Percentiles rank a stretch among this genome's conserved stretches.
phyloP scores from a whole-genome alignment of 768 basidiomycete species.

The Macrolepiota albuminosa region DNA sequence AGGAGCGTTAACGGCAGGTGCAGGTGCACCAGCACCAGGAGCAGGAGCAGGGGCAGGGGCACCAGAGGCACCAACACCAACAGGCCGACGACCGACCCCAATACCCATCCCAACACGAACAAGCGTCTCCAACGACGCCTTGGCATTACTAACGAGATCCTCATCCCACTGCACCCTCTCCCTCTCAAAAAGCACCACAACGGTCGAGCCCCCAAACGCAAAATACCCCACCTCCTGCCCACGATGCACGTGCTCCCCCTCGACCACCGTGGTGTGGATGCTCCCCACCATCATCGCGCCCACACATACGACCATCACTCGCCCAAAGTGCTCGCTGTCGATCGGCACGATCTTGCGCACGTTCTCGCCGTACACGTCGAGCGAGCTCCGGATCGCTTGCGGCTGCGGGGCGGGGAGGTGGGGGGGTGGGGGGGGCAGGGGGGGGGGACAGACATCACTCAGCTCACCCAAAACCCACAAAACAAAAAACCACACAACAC shows the following conservation, averaged over 20 bases:
- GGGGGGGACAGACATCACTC: too few species aligned
- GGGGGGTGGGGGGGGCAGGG: too few species aligned
- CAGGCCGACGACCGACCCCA: constrained; percentile 33
- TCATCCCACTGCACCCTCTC: constrained; percentile 87
- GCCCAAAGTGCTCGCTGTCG: constrained; percentile 83
- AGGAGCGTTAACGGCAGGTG: too few species aligned
- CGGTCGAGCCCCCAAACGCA: constrained; percentile 83
- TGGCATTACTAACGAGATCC: constrained; percentile 81
- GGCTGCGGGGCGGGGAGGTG: constrained; percentile 54
- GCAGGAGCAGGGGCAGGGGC: too few species aligned
- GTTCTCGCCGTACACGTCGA: constrained; percentile 96
- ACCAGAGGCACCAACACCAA: too few species aligned
- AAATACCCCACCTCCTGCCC: constrained; percentile 95
- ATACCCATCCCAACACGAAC: constrained; percentile 87
- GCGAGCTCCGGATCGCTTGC: constrained; percentile 84
- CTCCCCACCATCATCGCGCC: constrained; percentile 97
- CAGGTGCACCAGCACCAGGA: too few species aligned
- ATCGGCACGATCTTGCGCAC: constrained; percentile 90
- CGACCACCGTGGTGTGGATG: constrained; percentile 81
- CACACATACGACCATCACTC: constrained; percentile 87
- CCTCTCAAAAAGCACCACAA: constrained; percentile 87
- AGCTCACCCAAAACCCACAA: not conserved
- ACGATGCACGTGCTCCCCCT: constrained; percentile 74
- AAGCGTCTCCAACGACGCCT: constrained; percentile 83
- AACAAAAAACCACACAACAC: constrained; percentile 17